These are phyloP conservation scores for Pneumocystis oryctolagi DNA, from an alignment of 1,139 yeast genomes.

Conservation along the genomic window DNA sequence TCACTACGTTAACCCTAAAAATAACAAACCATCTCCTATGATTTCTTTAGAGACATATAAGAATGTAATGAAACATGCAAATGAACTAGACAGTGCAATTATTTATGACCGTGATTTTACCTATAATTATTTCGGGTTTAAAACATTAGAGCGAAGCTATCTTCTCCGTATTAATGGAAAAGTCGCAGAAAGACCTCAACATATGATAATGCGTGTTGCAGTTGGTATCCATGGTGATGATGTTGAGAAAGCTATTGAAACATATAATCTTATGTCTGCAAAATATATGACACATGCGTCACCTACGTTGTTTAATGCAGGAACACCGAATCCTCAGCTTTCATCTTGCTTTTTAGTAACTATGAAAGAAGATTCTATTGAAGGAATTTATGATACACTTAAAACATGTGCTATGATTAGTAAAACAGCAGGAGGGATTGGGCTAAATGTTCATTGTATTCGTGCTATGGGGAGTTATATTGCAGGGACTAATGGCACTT, in stretches of 20 bases:
- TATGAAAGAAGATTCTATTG: conserved; percentile 81
- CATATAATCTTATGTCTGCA: conserved; percentile 71
- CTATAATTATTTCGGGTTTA: conserved; percentile 75
- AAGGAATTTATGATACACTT: conserved; percentile 75
- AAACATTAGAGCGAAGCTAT: conserved; percentile 74
- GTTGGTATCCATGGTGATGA: conserved; percentile 74
- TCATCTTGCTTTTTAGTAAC: conserved; percentile 81
- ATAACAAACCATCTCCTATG: conserved; percentile 64
- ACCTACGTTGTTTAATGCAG: conserved; percentile 80
- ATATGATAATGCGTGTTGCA: conserved; percentile 76
- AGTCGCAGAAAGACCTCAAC: conserved; percentile 84
- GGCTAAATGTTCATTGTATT: conserved; percentile 68
- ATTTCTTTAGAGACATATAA: conserved; percentile 56
- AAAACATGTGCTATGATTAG: conserved; percentile 78
- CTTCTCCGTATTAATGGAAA: conserved; percentile 53
- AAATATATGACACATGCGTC: conserved; percentile 80
- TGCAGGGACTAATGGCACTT: conserved; percentile 80
- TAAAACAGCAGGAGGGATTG: conserved; percentile 85
- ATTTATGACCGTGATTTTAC: conserved; percentile 71
- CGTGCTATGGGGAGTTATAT: conserved; percentile 76
- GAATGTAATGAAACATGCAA: conserved; percentile 47
- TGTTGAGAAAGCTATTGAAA: conserved; percentile 55
- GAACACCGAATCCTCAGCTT: conserved; percentile 75
- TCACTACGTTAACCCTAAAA: conserved; percentile 65
- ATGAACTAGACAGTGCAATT: conserved; percentile 64